phyloP scores from a whole-genome alignment of 345 rosid genomes.

The Salix koriyanagi region DNA sequence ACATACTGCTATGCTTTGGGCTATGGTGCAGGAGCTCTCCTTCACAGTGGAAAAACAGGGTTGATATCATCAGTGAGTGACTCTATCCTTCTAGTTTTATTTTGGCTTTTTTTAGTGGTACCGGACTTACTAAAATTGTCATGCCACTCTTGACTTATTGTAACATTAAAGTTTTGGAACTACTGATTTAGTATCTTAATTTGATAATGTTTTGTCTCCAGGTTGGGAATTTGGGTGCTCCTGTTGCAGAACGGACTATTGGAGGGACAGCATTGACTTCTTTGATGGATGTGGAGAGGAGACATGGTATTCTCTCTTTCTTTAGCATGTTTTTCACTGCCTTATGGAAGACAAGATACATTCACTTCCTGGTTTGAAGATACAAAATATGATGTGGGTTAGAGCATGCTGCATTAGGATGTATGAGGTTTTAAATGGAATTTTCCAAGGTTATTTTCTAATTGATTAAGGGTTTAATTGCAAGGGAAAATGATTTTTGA shows the following conservation, averaged over 20 bases:
- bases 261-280: slow-evolving; percentile 89
- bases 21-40: slow-evolving; percentile 82
- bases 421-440: too few species aligned
- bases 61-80: slow-evolving; percentile 72
- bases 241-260: slow-evolving; percentile 87
- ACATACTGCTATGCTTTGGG: slow-evolving; percentile 91
- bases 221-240: slow-evolving; percentile 89
- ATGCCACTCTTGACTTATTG: too few species aligned
- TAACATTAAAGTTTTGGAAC: not conserved
- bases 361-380: not conserved
- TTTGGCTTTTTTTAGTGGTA: not conserved
- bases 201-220: slow-evolving; percentile 24
- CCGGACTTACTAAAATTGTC: not conserved
- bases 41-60: slow-evolving; percentile 82
- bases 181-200: not conserved
- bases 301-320: slow-evolving; percentile 58
- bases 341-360: not conserved
- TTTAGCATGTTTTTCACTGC: not conserved
- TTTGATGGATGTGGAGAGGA: slow-evolving; percentile 97
- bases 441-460: too few species aligned
- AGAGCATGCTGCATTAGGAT: not conserved
- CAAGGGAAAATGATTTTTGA: too few species aligned
- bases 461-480: too few species aligned
- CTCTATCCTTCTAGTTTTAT: slow-evolving; percentile 8
- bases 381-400: not conserved